Base-by-base conservation (phyloP, 2,329 filamentous ascomycete genomes). In the Ceratocystiopsis brevicomis region DNA sequence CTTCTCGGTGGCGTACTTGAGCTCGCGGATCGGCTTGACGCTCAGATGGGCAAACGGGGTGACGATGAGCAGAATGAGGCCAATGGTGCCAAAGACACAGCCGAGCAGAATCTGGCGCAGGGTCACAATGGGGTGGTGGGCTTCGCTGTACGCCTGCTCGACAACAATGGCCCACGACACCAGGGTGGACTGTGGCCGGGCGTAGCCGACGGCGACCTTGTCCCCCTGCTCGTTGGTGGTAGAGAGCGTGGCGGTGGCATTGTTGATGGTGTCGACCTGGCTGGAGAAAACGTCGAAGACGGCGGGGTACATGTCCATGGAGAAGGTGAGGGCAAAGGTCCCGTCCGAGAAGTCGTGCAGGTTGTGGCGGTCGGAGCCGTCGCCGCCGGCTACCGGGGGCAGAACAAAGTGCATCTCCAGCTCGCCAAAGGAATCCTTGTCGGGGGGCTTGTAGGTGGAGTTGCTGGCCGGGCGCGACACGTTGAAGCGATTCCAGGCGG, bases 161-260 rank as follows among this genome's bases (percentile, higher is more conserved):
- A 94, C 72, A 3, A 93, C 53, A 4, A 95, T 63, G 6, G 82
- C 76, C 87, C 87, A 95, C 53, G 88, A 74, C 9, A 82, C 82
- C 42, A 92, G 61, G 0, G 61, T 56, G 6, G 69, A 83, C 43
- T 72, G 67, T 0, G 81, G 75, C 12, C 80, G 67, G 9, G 83
- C 82, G 53, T 77, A 88, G 18, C 86, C 87, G n/a, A 87, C 78
- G 12, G 84, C 80, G 1, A 95, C 83, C 4, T 61, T 56, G 11
- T 69, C 57, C 0, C 70, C 71, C 49, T 84, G 66, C 53, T 94
- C 85, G 51, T 94, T 92, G 10, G 57, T 65, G 0, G 82, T 81
- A 12, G 73, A 72, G 14, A 93, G 64, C 1, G 69, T 56, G 47
- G 76, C 76, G 15, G 78, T 81, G 4, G 82, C 76, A 51, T 81